Evolutionary conservation across 2,329 filamentous ascomycete species (phyloP), one percentile per base, ranked within the genome.

Genomic region (Cladorrhinum sp.): DNA sequence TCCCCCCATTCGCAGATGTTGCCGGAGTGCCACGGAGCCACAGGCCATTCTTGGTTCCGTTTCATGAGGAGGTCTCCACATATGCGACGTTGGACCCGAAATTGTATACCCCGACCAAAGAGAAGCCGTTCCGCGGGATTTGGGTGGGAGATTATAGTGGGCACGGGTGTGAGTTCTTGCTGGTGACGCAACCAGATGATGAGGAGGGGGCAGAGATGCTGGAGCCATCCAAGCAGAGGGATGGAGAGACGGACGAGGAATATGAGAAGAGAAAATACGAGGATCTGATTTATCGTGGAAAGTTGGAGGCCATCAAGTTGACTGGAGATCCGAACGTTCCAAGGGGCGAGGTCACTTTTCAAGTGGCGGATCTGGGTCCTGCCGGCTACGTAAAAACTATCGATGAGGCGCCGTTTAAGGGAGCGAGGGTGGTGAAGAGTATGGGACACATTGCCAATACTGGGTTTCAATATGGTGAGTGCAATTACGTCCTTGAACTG

Each of bases 241-340:
- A 74, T 0, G 68, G 67, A 12, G 82, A 87, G 66, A 75, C 75
- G 4, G 73, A 78, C 16, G 73, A 76, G 9, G 75, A 74, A n/a
- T 84, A 78, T 71, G 69, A 78, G 32, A 67, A 69, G 36, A 76
- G 82, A 18, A 78, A 78, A 53, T 69, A 72, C 1, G 75, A 80
- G 13, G 77, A 78, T 24, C 75, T 77, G 13, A 77, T 85, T 1
- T 85, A 90, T 65, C 79, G 78, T 12, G 91, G 92, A 3, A 80
- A 86, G 1, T 74, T 98, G 2, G 87, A 93, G 72, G 93, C 90
- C 0, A 86, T 97, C 70, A 98, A 98, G 72, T 77, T 99, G 32
- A 98, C 93, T 0, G 93, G 93, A 0, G 93, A 99, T 69, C 86
- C 89, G 0, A 96, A 97, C 66, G 86, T 98, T 13, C 93, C 93